Base-by-base conservation (phyloP, 163 green algal species). In the Scenedesmus sp. region DNA sequence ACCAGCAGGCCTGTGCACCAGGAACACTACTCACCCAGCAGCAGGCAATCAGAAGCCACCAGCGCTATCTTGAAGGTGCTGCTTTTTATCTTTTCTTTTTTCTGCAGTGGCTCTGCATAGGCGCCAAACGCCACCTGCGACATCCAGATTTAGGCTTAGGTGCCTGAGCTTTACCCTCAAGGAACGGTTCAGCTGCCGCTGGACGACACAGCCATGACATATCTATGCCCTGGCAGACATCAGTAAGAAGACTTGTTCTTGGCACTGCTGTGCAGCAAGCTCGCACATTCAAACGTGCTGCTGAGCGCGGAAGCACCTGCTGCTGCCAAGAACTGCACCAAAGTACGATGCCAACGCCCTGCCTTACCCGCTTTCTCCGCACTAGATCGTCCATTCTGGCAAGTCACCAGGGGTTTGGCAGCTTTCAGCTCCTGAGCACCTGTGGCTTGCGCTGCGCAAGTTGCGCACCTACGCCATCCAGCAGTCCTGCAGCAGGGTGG, bases 21-120 rank as follows among this genome's bases (percentile, higher is more conserved):
- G 23, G 23, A 4, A 18, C 70, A 26, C 4, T 52, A 46, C 73
- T 77, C 57, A 95, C 94, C 94, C 57, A 97, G 94, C 52, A 97
- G 93, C 26, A 95, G 54, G 94, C 97, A 98, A 92, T 98, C 97
- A 2, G 95, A 93, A 3, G 93, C 91, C 0, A 98, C 97, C 2
- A 98, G 93, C 84, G 94, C 95, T 20, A 98, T 90, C 84, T 98
- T 97, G 90, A 96, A 96, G 3, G 90, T 79, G 55, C 92, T 91
- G 16, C 86, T 91, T 46, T 88, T 87, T n/a, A 77, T 55, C 54
- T 86, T 73, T 15, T 83, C 85, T 46, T 60, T 57, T 18, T 91
- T 83, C 60, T 91, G 74, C 34, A 62, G 64, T 7, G 90, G 90
- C 85, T 93, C 85, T 56, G 59, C 85, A 74, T 91, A 93, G 0